Evolutionary conservation across 169 alveolate species (phyloP), one percentile per base, ranked within the genome.

Genomic region (Plasmodium ovale): DNA sequence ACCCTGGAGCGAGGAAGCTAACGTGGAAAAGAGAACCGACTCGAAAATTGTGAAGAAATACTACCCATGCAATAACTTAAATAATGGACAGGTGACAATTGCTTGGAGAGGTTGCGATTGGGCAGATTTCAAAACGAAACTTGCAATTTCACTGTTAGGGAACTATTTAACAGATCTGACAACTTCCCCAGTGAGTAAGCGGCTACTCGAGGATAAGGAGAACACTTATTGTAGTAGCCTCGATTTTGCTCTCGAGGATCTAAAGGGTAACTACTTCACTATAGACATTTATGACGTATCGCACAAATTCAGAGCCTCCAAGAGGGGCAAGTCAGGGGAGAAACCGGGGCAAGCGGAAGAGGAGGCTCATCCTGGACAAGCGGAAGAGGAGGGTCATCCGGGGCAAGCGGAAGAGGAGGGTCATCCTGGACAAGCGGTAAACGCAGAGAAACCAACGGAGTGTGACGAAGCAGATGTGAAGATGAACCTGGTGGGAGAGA

Each of bases 61-160:
- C 29, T 93, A 89, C 59, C 96, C 96, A 19, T 84, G 93, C 29
- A 94, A 93, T 29, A 93, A 92, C 37, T 92, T 92, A 72, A 92
- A 93, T 44, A 62, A 62, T 53, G 96, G 96, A 0, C 82, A 68
- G 16, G 87, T 87, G 44, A 88, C 88, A 14, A 49, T 93, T 47
- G 89, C 94, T 7, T 93, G 96, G 96, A 87, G 96, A 59, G 96
- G 96, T 4, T 94, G 95, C 9, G 19, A 27, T 2, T 93, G 95
- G 95, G 16, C 62, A 0, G 92, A 91, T 12, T 88, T 84, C 49
- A 89, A 93, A 72, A 29, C 71, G 9, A 72, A 56, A 23, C 44
- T 92, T 35, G 91, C 96, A 9, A 23, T 93, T 0, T 44, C 92
- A 3, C n/a, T 93, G 3, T 7, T 93, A 91, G 96, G 96, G 2